Evolutionary conservation across 2,329 filamentous ascomycete genomes (phyloP).

Genomic region (Botryosphaeria dothidea): DNA sequence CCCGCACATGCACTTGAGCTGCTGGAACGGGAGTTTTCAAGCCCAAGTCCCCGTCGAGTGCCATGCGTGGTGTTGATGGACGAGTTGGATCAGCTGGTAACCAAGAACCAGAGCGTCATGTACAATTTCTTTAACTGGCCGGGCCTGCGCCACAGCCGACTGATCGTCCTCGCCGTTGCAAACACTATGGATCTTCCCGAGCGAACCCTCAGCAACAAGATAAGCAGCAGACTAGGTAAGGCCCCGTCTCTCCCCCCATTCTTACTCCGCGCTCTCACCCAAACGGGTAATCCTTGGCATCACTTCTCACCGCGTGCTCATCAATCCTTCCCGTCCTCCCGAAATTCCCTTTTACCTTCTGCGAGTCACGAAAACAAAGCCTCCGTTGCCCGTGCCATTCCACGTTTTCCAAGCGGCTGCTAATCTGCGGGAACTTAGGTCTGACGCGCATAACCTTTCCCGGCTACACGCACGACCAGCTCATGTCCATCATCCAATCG

Average conservation of each 20-base stretch:
- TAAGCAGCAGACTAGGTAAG: slow-evolving; percentile 71
- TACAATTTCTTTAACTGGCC: slow-evolving; percentile 99
- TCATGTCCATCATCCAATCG: slow-evolving; percentile 97
- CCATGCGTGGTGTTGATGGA: slow-evolving; percentile 99
- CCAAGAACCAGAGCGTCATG: slow-evolving; percentile 99
- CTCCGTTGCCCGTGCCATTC: too few species aligned
- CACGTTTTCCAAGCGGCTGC: too few species aligned
- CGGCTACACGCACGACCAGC: slow-evolving; percentile 93
- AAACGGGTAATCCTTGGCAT: slow-evolving; percentile 4
- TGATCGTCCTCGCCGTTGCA: slow-evolving; percentile 95
- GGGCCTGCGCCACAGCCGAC: slow-evolving; percentile 80
- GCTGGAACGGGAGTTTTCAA: slow-evolving; percentile 87
- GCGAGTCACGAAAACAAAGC: too few species aligned
- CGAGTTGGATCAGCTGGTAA: slow-evolving; percentile 95
- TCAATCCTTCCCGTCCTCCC: background rate
- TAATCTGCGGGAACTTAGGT: slow-evolving; percentile 47
- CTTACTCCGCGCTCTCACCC: slow-evolving; percentile 19
- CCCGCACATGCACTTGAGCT: slow-evolving; percentile 89
- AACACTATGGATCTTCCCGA: slow-evolving; percentile 99
- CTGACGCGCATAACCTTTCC: slow-evolving; percentile 95
- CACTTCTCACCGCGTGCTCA: background rate
- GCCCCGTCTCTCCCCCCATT: slow-evolving; percentile 24
- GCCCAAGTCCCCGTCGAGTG: slow-evolving; percentile 84
- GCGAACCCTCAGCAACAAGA: slow-evolving; percentile 95
- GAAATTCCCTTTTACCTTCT: background rate